Evolutionary conservation across 139 green algal genomes (phyloP).

Genomic region (Limnomonas spitsbergensis): DNA sequence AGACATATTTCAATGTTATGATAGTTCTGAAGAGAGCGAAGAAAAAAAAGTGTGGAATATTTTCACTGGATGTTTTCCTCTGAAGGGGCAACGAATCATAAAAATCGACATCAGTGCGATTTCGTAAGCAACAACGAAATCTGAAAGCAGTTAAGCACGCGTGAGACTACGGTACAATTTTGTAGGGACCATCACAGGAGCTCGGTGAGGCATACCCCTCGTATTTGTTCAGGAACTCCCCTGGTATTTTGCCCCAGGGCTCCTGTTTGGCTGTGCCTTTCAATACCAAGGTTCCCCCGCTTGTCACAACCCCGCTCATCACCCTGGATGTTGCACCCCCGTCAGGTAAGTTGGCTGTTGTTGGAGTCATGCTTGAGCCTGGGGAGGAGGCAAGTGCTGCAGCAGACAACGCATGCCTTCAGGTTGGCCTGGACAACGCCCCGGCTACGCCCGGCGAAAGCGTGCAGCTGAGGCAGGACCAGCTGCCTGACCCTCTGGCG

Average conservation of each 20-base stretch:
- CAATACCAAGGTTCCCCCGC: too few relatives aligned
- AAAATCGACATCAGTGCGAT: background rate
- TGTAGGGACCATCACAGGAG: too few relatives aligned
- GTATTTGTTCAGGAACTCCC: too few relatives aligned
- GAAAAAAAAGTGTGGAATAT: background rate
- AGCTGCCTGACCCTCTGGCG: background rate
- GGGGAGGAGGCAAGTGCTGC: conserved; percentile 30
- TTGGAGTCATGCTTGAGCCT: conserved; percentile 49
- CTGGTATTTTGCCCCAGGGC: too few relatives aligned
- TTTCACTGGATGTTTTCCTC: background rate
- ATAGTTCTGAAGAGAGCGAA: background rate
- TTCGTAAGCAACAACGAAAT: background rate
- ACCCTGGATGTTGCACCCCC: too few relatives aligned
- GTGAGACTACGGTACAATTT: too few relatives aligned
- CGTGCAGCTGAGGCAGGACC: background rate
- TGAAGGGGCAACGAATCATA: background rate
- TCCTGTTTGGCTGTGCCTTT: too few relatives aligned
- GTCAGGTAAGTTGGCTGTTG: conserved; percentile 48
- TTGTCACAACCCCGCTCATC: too few relatives aligned
- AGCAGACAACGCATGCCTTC: conserved; percentile 1
- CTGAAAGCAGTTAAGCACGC: background rate
- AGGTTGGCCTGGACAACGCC: background rate
- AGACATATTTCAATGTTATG: too few relatives aligned
- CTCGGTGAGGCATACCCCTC: too few relatives aligned
- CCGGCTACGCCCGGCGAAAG: background rate